Evolutionary conservation across 73 alveolate genomes (phyloP), one percentile per base, ranked within the genome.

Genomic region (Paramecium biaurelia): DNA sequence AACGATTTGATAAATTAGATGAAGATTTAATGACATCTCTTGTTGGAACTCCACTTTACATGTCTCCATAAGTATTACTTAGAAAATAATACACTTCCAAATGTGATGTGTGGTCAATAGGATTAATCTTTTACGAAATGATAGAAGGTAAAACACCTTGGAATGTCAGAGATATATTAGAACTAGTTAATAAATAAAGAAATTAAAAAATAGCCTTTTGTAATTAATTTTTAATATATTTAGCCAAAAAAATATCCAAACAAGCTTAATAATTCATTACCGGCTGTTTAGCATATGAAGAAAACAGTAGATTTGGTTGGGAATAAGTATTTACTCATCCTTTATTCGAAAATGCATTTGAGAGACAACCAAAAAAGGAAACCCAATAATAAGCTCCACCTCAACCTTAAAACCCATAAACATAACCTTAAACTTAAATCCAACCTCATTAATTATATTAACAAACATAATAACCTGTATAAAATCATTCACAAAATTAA

Each of bases 51-150:
- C 95, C 95, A 24, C 63, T 74, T 3, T 92, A 92, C 43, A 70
- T 92, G 92, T 92, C 95, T 42, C 95, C 95, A 6, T 47, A 92
- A 86, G 93, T 86, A 8, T 58, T 92, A 34, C 32, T 56, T 21
- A 92, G 92, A 70, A 85, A 76, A 24, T 34, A 85, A 79, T 86
- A 85, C 21, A 89, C 93, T 8, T 85, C 92, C 9, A 85, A 79
- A 59, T 79, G 93, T 32, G 95, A 92, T 87, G 92, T 92, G 28
- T 92, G 95, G 95, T 70, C 92, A 12, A 85, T 92, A 23, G 95
- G 95, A 23, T 41, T 92, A 14, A 88, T 92, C 57, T 70, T 72
- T 15, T 92, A 85, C 63, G 93, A 92, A 89, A 72, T 92, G 30
- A 21, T 92, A 15, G 79, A 86, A 76, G 95, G 95, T 26, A 28